Evolutionary conservation across 1,284 basidiomycete species (phyloP), one percentile per base, ranked within the genome.

Genomic region (Meripilus lineatus): DNA sequence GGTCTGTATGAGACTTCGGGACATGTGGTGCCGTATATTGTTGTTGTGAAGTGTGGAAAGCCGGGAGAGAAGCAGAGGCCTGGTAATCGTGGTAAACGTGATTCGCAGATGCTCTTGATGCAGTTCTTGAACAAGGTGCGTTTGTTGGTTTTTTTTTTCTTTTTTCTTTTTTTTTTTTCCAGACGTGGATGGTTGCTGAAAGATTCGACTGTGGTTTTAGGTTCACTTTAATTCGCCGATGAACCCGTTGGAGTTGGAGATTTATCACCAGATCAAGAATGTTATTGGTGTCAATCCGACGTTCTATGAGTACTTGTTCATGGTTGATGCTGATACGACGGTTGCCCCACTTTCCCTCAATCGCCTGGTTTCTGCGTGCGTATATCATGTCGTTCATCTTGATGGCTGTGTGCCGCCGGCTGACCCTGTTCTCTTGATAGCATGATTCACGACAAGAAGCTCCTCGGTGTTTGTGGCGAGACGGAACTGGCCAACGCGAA

Each of bases 181-280:
- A 15, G 10, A 7, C 25, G 5, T 36, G 18, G 10, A 22, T 23
- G 15, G 18, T 15, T 24, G 18, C 14, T 26, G 36, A 4, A 17
- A 32, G 17, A 15, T 24, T 35, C 23, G 32, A 11, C 17, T 21
- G 2, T n/a, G 11, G 11, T 46, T 20, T 17, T 17, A 94, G 77
- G 95, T 98, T 25, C 95, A 99, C 68, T 99, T 97, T 69, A 92
- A 94, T 60, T 65, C 89, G 15, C 88, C 93, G 0, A 99, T 99
- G 96, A 93, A 87, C 59, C 96, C 94, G 0, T 70, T 96, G 50
- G 95, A 99, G 67, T 72, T 99, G 41, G 95, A 99, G 70, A 91
- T 99, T 65, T 98, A 94, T 62, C 96, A 99, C 63, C 95, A 99
- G 67, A 95, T 99, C 77, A 92, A 96, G 77, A 98, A 99, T 61